Evolutionary conservation across 768 basidiomycete genomes (phyloP).

Genomic region (Xerocomellus chrysenteron): DNA sequence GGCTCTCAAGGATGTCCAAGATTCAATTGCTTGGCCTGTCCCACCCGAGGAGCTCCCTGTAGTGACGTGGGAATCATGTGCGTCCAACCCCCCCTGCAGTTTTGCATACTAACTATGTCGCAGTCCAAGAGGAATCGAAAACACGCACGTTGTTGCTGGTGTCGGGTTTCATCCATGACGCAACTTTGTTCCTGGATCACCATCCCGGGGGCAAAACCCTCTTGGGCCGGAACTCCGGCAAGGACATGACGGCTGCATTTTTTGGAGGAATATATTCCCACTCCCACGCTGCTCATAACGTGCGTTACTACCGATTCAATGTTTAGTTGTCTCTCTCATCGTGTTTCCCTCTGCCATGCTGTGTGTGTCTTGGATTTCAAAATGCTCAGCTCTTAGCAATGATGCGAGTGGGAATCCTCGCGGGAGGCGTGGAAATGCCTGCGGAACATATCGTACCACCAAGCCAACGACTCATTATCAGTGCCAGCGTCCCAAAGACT

Average conservation of each 20-base stretch:
- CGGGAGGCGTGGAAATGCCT: conserved; percentile 59
- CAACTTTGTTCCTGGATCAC: conserved; percentile 64
- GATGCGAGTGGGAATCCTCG: conserved; percentile 71
- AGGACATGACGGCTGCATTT: conserved; percentile 82
- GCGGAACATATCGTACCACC: conserved; percentile 46
- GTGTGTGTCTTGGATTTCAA: background rate
- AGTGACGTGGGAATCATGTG: conserved; percentile 80
- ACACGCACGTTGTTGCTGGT: conserved; percentile 67
- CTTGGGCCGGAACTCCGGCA: conserved; percentile 63
- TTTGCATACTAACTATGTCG: background rate
- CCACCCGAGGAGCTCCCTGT: conserved; percentile 63
- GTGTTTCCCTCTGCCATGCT: background rate
- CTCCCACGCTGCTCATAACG: conserved; percentile 81
- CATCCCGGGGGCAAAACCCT: conserved; percentile 77
- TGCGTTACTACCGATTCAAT: conserved; percentile 32
- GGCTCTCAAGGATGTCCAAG: conserved; percentile 61
- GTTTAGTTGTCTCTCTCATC: background rate
- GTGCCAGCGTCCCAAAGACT: conserved; percentile 10
- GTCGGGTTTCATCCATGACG: conserved; percentile 87
- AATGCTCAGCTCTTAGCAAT: conserved; percentile 58
- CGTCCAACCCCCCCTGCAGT: conserved; percentile 26
- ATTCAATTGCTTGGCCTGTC: conserved; percentile 61
- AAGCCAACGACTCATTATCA: conserved; percentile 40
- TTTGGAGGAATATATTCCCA: conserved; percentile 84
- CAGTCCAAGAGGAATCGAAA: conserved; percentile 69